A percentile compares a stretch with the other conserved stretches of the same genome.
Evolutionary conservation across 768 basidiomycete genomes (phyloP).

Genomic region (Trametes meyenii): DNA sequence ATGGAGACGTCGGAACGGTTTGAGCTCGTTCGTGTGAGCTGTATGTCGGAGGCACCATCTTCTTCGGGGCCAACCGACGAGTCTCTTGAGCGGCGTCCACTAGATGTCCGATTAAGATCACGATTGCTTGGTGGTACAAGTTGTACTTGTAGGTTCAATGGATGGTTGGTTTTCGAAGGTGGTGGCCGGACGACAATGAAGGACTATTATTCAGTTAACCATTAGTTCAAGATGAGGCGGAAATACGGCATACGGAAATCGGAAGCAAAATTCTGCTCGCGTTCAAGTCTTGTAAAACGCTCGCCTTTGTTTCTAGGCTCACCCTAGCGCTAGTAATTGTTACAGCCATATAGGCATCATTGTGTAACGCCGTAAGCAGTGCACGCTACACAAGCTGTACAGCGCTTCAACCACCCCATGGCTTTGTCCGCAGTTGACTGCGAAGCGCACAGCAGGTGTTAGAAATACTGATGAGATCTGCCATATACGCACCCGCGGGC

Average conservation of each 20-base stretch:
- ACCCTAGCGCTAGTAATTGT: too few species aligned
- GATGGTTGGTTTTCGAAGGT: conserved; percentile 81
- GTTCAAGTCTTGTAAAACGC: too few species aligned
- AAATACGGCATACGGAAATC: too few species aligned
- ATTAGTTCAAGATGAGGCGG: too few species aligned
- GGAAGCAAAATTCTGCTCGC: too few species aligned
- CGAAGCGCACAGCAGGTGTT: neutral
- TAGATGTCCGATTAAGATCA: conserved; percentile 37
- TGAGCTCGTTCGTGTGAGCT: conserved; percentile 47
- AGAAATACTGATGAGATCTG: conserved; percentile 6
- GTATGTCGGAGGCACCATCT: conserved; percentile 25
- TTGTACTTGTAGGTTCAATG: conserved; percentile 90
- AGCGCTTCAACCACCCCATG: neutral
- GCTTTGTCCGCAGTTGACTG: neutral
- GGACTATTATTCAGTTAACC: conserved; percentile 49
- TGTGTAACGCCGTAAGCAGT: neutral
- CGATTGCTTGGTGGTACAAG: conserved; percentile 73
- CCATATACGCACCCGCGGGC: neutral
- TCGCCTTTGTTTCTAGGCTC: too few species aligned
- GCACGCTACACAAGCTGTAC: neutral
- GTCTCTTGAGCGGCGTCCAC: conserved; percentile 50
- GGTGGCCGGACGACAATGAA: conserved; percentile 93
- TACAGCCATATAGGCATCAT: too few species aligned
- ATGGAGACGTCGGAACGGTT: conserved; percentile 53
- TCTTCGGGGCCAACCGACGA: conserved; percentile 35